Percentiles rank a stretch among this genome's conserved stretches.
Conservation (phyloP, 2,329 filamentous ascomycete genomes). For the Trichothecium sympodiale region DNA sequence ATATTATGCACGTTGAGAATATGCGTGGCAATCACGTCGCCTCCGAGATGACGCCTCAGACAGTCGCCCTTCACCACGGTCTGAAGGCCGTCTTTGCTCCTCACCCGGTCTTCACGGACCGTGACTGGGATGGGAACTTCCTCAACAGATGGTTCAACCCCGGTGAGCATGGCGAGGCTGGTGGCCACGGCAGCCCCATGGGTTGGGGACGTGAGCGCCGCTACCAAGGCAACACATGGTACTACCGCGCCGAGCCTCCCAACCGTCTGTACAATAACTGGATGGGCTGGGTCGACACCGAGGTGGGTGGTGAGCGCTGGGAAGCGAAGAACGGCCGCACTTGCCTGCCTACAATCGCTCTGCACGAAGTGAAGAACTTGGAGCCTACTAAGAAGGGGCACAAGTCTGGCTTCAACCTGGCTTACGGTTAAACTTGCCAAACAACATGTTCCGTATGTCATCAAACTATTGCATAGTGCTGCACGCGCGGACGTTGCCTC, state of each 20-base stretch:
- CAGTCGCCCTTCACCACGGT: constrained; percentile 63
- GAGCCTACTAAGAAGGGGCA: constrained; percentile 35
- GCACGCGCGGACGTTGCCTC: neutral
- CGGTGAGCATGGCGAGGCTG: constrained; percentile 41
- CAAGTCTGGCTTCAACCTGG: constrained; percentile 24
- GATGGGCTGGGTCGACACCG: constrained; percentile 47
- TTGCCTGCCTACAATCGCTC: constrained; percentile 46
- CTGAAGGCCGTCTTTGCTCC: constrained; percentile 70
- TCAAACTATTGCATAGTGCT: no score
- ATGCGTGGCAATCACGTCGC: constrained; percentile 63
- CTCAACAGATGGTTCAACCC: constrained; percentile 50
- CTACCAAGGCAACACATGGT: constrained; percentile 50
- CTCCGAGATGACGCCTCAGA: constrained; percentile 70
- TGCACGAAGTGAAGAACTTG: constrained; percentile 51
- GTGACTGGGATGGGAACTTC: constrained; percentile 50
- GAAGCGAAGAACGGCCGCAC: constrained; percentile 43
- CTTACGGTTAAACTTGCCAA: constrained; percentile 24
- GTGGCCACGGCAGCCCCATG: constrained; percentile 44
- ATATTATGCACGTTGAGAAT: constrained; percentile 70
- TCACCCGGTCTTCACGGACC: constrained; percentile 70
- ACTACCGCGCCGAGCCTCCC: constrained; percentile 46
- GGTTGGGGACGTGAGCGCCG: constrained; percentile 47
- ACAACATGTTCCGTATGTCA: no score
- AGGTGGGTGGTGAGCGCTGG: constrained; percentile 43
- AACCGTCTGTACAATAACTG: constrained; percentile 52